Evolutionary conservation across 2,329 filamentous ascomycete genomes (phyloP), one percentile per base, ranked within the genome.

Genomic region (Cucurbitaria berberidis): DNA sequence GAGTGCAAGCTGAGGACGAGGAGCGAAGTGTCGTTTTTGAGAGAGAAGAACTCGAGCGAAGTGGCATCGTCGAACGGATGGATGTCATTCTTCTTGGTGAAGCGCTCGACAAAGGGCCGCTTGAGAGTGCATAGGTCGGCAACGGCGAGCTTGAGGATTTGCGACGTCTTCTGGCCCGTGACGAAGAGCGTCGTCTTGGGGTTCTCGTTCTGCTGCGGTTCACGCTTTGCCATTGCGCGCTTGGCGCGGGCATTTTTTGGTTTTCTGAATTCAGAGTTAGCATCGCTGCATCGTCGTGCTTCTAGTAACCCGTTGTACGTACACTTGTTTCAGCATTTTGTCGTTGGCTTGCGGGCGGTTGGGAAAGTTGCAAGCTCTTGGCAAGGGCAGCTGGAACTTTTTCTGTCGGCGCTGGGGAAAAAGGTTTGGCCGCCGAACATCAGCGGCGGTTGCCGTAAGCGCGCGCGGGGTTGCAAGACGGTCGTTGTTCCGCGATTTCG

Each of bases 51-150:
- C 78, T 97, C 91, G 63, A 98, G 84, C 47, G 89, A 93, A 24
- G 88, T 82, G 60, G 89, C 80, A 74, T 96, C 92, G 76, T 97
- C 93, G 76, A 99, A 99, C 2, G 95, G 95, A 76, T 95, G 92
- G 67, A 96, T 89, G 64, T 87, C 83, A 77, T 99, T 99, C 82
- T 98, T 98, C 84, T 98, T 99, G 77, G 87, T 90, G 80, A 99
- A 96, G 64, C 93, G 92, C 76, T 96, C 89, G 60, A 88, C 88
- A 57, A 93, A 83, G 2, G 93, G 92, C 69, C 89, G 87, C 67
- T 93, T 93, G 70, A 99, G 82, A 43, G 90, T 85, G 77, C 91
- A 86, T 51, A 99, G 84, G 68, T 97, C 95, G 63, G 86, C 89
- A 57, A 97, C 82, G 52, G 91, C 90, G 66, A 93, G 88, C 77